Evolutionary conservation across 176 grass and related monocot species (phyloP), one percentile per base, ranked within the genome.

Genomic region (Olyra latifolia): DNA sequence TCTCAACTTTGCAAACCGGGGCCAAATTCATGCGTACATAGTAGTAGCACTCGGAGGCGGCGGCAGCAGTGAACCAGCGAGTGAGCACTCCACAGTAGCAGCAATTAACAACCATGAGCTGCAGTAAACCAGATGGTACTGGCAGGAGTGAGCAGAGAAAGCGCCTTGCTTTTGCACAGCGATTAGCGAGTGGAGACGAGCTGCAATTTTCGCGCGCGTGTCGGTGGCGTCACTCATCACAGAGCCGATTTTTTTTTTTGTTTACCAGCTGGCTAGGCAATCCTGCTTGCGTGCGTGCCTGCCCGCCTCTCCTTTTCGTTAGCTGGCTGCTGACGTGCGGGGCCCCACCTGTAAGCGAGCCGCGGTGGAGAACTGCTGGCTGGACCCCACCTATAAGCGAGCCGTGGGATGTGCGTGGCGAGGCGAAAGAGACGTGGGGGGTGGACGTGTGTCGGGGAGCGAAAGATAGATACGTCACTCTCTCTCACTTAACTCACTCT

Each of bases 401-500:
- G 5, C 15, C 4, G 25, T 0, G 48, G 46, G 13, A 2, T 24
- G 25, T 42, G 58, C 57, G 75, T 39, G 79, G 65, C 79, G 38
- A 32, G 69, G 42, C 32, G 32, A 35, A 4, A 35, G 32, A 2
- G 32, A 35, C 5, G 32, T 3, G 32, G 5, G 32, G 32, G 1
- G 32, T 4, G 71, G 69, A 88, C 81, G 69, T 60, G 75, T 84
- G 87, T 88, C 87, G 69, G 80, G 81, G 4, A 27, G 23, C 56
- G 56, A 53, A 27, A 40, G 76, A 44, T 7, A 29, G 41, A 2
- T 62, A 75, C 77, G 69, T 75, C 77, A 60, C 48, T 45, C 17
- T 0, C 13, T 14, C 41, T 46, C 4, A 6, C 52, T 30, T 3
- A n/a, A 0, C 67, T 73, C 17, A 8, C 17, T 66, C 16, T 35